Percentiles rank a stretch among this genome's conserved stretches.
phyloP scores from a whole-genome alignment of 2,329 filamentous ascomycete species.

The Sclerotinia trifoliorum region DNA sequence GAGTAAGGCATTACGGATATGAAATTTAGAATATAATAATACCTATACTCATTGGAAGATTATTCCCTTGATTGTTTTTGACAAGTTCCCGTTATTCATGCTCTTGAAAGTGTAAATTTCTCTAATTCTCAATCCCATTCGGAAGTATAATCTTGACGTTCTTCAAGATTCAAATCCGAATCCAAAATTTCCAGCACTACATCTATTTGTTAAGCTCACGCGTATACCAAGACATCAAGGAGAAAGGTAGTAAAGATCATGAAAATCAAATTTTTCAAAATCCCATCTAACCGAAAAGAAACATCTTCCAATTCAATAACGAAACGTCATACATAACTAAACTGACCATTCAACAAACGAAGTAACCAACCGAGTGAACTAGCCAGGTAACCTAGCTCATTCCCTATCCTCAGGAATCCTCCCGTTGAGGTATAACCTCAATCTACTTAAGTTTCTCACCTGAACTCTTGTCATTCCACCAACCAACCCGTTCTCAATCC shows the following conservation, averaged over 20 bases:
- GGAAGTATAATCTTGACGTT: too few relatives aligned
- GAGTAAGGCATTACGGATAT: background rate
- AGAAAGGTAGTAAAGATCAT: background rate
- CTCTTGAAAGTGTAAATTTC: background rate
- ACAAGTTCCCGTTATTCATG: background rate
- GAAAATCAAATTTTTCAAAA: background rate
- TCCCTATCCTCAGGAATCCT: conserved; percentile 42
- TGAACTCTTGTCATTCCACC: conserved; percentile 37
- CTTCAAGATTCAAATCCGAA: background rate
- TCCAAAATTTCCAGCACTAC: background rate
- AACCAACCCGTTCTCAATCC: too few relatives aligned
- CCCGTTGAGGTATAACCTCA: conserved; percentile 64
- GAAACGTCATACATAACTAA: background rate
- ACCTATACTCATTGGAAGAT: conserved; percentile 1
- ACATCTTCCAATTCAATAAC: background rate
- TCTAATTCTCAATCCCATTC: background rate
- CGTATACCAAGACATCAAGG: background rate
- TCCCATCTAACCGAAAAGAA: background rate
- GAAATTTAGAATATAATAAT: conserved; percentile 24
- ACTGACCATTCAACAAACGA: background rate
- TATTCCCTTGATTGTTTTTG: background rate
- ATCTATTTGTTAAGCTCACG: background rate
- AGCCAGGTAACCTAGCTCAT: conserved; percentile 25
- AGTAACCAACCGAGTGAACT: background rate
- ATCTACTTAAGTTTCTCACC: conserved; percentile 59